These are phyloP conservation scores for Corylus avellana DNA, from an alignment of 306 rosid species.

Conservation along the genomic window DNA sequence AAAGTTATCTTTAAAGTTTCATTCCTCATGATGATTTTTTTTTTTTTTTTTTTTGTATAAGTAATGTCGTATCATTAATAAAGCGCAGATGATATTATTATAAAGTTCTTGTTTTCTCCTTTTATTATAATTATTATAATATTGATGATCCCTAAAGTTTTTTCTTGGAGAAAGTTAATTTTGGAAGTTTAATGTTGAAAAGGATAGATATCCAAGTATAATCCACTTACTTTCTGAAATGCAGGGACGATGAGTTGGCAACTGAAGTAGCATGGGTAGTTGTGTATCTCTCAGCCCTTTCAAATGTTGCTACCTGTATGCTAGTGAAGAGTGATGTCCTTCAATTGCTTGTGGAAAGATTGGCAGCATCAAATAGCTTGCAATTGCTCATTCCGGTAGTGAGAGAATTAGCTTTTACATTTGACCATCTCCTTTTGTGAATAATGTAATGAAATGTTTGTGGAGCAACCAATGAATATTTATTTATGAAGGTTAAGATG, in stretches of 20 bases:
- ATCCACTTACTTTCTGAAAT: constrained; percentile 23
- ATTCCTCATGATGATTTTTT: background rate
- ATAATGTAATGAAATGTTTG: background rate
- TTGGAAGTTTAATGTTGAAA: background rate
- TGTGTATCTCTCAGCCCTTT: constrained; percentile 91
- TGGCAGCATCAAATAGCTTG: constrained; percentile 73
- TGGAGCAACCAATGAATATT: background rate
- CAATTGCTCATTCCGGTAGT: constrained; percentile 90
- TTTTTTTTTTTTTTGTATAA: no score
- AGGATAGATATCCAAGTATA: background rate
- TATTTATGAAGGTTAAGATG: background rate
- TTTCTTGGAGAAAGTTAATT: background rate
- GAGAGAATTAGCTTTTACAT: constrained; percentile 9
- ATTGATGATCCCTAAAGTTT: background rate
- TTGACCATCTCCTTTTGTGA: constrained; percentile 12
- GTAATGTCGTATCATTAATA: no score
- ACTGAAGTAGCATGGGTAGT: constrained; percentile 98
- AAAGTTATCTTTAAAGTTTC: background rate
- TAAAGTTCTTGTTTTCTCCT: no score
- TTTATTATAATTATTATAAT: no score
- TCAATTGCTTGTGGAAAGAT: constrained; percentile 77
- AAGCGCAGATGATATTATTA: no score
- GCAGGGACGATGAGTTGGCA: constrained; percentile 92
- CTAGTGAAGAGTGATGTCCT: constrained; percentile 77
- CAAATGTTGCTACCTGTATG: constrained; percentile 72